Conservation (phyloP, 2,329 filamentous ascomycete species). For the Aotearoamyces nothofagi region DNA sequence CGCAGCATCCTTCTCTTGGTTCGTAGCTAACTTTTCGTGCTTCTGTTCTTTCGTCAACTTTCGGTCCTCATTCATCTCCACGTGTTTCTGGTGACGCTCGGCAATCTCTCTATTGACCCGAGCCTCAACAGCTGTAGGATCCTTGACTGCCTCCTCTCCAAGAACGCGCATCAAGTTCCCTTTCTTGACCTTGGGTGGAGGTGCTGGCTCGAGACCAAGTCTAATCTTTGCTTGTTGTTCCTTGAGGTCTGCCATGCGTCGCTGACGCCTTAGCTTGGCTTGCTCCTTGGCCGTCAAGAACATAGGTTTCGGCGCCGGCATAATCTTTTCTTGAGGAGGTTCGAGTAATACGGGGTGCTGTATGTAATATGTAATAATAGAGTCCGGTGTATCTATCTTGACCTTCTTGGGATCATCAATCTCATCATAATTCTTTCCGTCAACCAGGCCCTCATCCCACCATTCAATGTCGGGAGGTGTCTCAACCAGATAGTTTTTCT, state of each 20-base stretch:
- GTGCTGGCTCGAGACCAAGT: slow-evolving; percentile 75
- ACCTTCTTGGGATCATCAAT: slow-evolving; percentile 50
- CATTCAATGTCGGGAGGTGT: slow-evolving; percentile 82
- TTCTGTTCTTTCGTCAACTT: slow-evolving; percentile 80
- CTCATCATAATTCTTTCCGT: slow-evolving; percentile 58
- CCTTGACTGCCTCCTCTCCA: slow-evolving; percentile 74
- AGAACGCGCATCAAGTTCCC: slow-evolving; percentile 95
- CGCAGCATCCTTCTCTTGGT: slow-evolving; percentile 77
- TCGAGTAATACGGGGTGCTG: slow-evolving; percentile 87
- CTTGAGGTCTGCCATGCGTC: slow-evolving; percentile 83
- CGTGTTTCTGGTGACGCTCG: slow-evolving; percentile 67
- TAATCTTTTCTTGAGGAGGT: slow-evolving; percentile 76
- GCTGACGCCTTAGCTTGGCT: slow-evolving; percentile 77
- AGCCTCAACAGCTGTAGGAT: slow-evolving; percentile 92
- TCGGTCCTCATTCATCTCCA: slow-evolving; percentile 65
- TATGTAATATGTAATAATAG: slow-evolving; percentile 78
- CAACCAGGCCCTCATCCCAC: slow-evolving; percentile 87
- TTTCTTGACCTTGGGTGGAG: slow-evolving; percentile 92
- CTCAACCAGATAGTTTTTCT: slow-evolving; percentile 79
- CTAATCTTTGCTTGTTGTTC: slow-evolving; percentile 95
- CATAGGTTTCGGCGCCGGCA: slow-evolving; percentile 72
- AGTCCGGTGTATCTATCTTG: slow-evolving; percentile 65
- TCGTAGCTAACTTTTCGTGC: slow-evolving; percentile 64
- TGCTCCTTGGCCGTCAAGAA: slow-evolving; percentile 84
- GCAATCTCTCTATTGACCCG: slow-evolving; percentile 87